Evolutionary conservation across 108 stramenopile genomes (phyloP), one percentile per base, ranked within the genome.

Genomic region (Skeletonema menzelii): DNA sequence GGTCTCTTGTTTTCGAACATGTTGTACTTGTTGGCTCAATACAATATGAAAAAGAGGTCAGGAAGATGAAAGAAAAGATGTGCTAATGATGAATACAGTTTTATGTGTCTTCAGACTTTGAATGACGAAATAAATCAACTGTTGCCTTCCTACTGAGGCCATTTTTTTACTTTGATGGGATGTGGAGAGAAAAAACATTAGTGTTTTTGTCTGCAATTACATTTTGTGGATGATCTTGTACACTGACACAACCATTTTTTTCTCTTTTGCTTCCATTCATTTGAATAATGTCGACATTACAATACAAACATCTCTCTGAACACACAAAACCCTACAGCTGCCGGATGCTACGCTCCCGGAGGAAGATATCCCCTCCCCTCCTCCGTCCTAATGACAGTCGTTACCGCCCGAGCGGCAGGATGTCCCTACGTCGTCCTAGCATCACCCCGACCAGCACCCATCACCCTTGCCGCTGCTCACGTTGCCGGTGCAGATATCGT

Each of bases 301-400:
- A n/a, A 46, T 2, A 44, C 56, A 27, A 11, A 63, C 46, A 53
- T 12, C 59, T 66, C 44, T 31, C 32, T 56, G 4, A 47, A 67
- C 34, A 46, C n/a, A 24, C 17, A 59, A n/a, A n/a, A n/a, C n/a
- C 28, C 47, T 32, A 60, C 56, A 76, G 93, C 90, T 20, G 99
- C 99, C 17, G 98, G 99, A 49, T 99, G 99, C 84, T 99, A 99
- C 74, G 99, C 99, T 15, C 99, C 99, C 1, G 99, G 99, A 38
- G 99, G 99, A 19, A 87, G 98, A 22, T 99, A 99, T 72, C 98
- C 98, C 11, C 83, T 99, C 35, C 98, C 98, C 20, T 97, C 96
- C 31, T 96, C 94, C 8, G 98, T 99, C 22, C 69, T 99, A 27
- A 99, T 99, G 98, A 99, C 98, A 20, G 96, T 95, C 20, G 94